These are phyloP conservation scores for Musa schizocarpa DNA, from an alignment of 176 grass and related monocot genomes.

Conservation along the genomic window DNA sequence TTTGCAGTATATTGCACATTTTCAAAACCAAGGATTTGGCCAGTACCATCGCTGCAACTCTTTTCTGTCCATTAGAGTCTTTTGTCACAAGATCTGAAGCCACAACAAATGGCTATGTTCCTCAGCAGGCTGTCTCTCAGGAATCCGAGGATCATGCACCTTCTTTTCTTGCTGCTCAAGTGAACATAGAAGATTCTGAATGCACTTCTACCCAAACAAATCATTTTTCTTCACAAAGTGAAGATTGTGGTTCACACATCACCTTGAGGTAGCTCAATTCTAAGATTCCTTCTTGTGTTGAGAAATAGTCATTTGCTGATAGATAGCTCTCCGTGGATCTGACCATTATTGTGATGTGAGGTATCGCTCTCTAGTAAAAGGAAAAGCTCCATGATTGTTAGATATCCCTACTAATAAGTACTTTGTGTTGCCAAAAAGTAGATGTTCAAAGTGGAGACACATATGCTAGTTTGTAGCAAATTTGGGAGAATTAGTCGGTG, in stretches of 20 bases:
- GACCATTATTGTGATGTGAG: neutral
- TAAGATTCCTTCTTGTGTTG: neutral
- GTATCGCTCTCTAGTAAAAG: too few species aligned
- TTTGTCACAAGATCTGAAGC: constrained; percentile 30
- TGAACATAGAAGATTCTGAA: constrained; percentile 26
- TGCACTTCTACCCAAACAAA: constrained; percentile 16
- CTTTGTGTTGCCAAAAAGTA: neutral
- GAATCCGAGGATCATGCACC: constrained; percentile 19
- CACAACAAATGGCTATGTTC: constrained; percentile 38
- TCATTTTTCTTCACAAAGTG: constrained; percentile 25
- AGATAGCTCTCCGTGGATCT: neutral
- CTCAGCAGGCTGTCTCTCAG: constrained; percentile 16
- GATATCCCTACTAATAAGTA: too few species aligned
- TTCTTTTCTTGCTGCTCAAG: constrained; percentile 2
- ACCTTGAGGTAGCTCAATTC: constrained; percentile 56
- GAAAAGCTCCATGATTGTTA: too few species aligned
- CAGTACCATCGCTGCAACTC: constrained; percentile 62
- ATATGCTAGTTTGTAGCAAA: neutral
- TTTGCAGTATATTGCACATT: constrained; percentile 93
- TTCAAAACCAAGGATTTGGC: constrained; percentile 97
- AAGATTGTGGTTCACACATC: constrained; percentile 36
- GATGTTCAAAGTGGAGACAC: neutral
- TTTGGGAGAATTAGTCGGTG: neutral
- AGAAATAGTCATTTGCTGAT: neutral
- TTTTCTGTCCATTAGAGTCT: constrained; percentile 64